Conservation (phyloP, 2,329 filamentous ascomycete genomes). For the Xylaria sp. region DNA sequence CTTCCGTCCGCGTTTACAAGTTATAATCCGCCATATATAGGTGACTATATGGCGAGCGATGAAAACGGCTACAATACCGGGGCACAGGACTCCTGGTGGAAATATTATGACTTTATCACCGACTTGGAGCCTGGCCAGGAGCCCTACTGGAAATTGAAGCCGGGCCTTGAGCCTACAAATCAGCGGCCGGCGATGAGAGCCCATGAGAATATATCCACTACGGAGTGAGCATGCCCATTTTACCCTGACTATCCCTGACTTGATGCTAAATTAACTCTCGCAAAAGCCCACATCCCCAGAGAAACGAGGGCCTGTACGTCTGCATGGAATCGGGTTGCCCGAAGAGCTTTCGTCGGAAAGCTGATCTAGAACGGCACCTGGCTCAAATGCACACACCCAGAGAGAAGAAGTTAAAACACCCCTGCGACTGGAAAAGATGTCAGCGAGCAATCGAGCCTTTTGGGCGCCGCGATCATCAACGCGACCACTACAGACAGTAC, state of each 20-base stretch:
- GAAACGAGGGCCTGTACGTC: conserved; percentile 32
- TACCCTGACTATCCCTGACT: not conserved
- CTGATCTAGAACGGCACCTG: conserved; percentile 65
- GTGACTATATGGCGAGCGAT: conserved; percentile 7
- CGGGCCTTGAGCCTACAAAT: conserved; percentile 20
- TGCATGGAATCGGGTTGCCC: conserved; percentile 50
- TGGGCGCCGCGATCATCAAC: conserved; percentile 64
- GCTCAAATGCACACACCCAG: conserved; percentile 58
- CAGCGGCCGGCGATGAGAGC: conserved; percentile 30
- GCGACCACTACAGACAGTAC: conserved; percentile 65
- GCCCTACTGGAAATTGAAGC: conserved; percentile 41
- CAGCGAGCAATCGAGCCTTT: conserved; percentile 58
- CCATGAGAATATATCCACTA: conserved; percentile 5
- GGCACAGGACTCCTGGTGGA: conserved; percentile 22
- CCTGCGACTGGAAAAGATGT: conserved; percentile 64
- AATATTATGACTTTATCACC: conserved; percentile 40
- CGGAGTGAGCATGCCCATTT: conserved; percentile 31
- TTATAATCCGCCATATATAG: not conserved
- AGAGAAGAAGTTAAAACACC: conserved; percentile 55
- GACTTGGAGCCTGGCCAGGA: conserved; percentile 34
- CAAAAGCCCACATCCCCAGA: conserved; percentile 34
- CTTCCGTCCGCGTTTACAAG: not conserved
- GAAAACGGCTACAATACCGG: conserved; percentile 17
- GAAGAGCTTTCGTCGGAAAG: conserved; percentile 60
- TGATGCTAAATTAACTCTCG: conserved; percentile 4